Evolutionary conservation across 768 basidiomycete genomes (phyloP).

Genomic region (Lactarius evosmus): DNA sequence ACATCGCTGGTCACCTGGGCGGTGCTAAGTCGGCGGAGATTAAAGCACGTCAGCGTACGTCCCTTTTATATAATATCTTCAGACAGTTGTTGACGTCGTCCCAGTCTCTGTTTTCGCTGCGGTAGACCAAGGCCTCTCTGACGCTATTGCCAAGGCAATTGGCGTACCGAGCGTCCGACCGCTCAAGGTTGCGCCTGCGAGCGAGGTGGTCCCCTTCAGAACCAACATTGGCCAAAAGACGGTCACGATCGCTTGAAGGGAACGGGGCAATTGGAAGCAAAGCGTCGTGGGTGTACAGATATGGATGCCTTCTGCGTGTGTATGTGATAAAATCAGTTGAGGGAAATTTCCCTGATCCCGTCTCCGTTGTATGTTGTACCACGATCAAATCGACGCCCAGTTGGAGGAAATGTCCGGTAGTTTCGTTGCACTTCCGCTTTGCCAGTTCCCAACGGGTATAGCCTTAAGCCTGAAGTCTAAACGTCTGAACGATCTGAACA

Average conservation of each 20-base stretch:
- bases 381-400: too few species aligned
- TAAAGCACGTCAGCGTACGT: constrained; percentile 65
- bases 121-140: constrained; percentile 69
- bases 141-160: constrained; percentile 76
- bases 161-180: constrained; percentile 57
- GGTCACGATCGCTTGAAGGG: constrained; percentile 3
- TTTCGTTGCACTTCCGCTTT: too few species aligned
- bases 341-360: background rate
- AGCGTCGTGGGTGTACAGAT: background rate
- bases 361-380: background rate
- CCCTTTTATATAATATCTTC: background rate
- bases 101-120: constrained; percentile 41
- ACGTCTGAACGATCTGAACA: too few species aligned
- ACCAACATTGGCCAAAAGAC: constrained; percentile 20
- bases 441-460: too few species aligned
- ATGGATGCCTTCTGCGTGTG: background rate
- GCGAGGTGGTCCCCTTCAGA: constrained; percentile 53
- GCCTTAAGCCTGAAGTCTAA: too few species aligned
- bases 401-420: too few species aligned
- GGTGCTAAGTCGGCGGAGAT: constrained; percentile 57
- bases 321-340: background rate
- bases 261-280: background rate
- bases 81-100: constrained; percentile 52
- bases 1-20: constrained; percentile 62
- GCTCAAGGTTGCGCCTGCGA: constrained; percentile 56